A percentile compares a stretch with the other conserved stretches of the same genome.
Evolutionary conservation across 495 filamentous ascomycete species (phyloP).

Genomic region (Aspergillus heteromorphus): DNA sequence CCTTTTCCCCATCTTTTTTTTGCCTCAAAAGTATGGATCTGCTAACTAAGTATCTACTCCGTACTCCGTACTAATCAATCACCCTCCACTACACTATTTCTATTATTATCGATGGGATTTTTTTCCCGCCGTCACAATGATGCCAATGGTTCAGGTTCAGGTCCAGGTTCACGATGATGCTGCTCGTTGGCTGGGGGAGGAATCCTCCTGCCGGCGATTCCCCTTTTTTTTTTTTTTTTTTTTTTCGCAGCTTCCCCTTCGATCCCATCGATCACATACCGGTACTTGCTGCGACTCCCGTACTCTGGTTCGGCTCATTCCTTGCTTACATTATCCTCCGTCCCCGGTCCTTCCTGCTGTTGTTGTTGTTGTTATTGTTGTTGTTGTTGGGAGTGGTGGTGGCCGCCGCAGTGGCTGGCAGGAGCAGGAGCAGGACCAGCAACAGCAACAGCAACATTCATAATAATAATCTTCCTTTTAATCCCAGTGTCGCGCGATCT

Average conservation of each 20-base stretch:
- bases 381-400: too few species aligned
- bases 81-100: not conserved
- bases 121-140: not conserved
- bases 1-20: not conserved
- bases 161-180: not conserved
- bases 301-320: slow-evolving; percentile 14
- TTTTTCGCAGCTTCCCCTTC: slow-evolving; percentile 8
- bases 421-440: too few species aligned
- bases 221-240: slow-evolving; percentile 9
- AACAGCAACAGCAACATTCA: too few species aligned
- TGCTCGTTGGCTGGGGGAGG: not conserved
- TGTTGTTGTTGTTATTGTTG: not conserved
- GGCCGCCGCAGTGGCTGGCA: too few species aligned
- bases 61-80: too few species aligned
- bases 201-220: not conserved
- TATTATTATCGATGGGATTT: not conserved
- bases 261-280: slow-evolving; percentile 6
- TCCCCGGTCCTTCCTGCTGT: not conserved
- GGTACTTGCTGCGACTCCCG: not conserved
- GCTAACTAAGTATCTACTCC: too few species aligned
- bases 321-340: slow-evolving; percentile 23
- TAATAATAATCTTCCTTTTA: not conserved
- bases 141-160: too few species aligned
- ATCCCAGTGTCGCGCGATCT: not conserved
- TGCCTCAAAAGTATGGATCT: slow-evolving; percentile 3